phyloP scores from a whole-genome alignment of 352 stramenopile species.

The Pythium graminicola region DNA sequence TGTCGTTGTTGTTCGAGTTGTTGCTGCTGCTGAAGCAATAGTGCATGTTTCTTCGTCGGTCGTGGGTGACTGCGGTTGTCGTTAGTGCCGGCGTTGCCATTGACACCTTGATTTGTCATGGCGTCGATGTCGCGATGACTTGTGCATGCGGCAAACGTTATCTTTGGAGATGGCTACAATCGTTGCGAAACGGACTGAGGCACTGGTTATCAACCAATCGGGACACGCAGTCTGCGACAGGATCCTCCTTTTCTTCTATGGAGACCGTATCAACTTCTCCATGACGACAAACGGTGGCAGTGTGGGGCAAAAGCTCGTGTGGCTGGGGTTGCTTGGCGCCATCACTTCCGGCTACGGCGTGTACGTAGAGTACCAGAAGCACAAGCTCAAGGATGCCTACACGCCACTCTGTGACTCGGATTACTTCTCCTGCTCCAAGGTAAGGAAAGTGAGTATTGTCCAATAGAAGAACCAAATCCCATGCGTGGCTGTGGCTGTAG shows the following conservation, averaged over 20 bases:
- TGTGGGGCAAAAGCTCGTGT: constrained; percentile 8
- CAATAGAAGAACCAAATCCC: no score
- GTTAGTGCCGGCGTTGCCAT: constrained; percentile 17
- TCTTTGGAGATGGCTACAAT: constrained; percentile 22
- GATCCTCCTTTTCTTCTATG: no score
- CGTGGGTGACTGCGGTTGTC: not conserved
- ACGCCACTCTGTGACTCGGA: constrained; percentile 47
- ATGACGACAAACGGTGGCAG: not conserved
- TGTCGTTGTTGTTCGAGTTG: constrained; percentile 21
- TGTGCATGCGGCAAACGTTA: constrained; percentile 1
- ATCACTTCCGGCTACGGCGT: constrained; percentile 30
- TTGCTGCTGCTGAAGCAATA: constrained; percentile 17
- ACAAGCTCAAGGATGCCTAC: constrained; percentile 28
- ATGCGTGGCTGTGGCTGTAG: no score
- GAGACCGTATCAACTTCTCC: not conserved
- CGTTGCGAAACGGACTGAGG: constrained; percentile 12
- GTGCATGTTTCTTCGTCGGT: constrained; percentile 24
- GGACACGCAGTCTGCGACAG: not conserved
- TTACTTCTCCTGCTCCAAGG: constrained; percentile 50
- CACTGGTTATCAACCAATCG: constrained; percentile 1
- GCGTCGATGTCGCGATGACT: not conserved
- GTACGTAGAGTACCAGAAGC: constrained; percentile 48
- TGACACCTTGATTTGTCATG: constrained; percentile 22
- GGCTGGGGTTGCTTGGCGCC: constrained; percentile 19
- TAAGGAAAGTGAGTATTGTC: no score